These are phyloP conservation scores for Tubosaeta sp. DNA, from an alignment of 768 basidiomycete species.

Conservation along the genomic window DNA sequence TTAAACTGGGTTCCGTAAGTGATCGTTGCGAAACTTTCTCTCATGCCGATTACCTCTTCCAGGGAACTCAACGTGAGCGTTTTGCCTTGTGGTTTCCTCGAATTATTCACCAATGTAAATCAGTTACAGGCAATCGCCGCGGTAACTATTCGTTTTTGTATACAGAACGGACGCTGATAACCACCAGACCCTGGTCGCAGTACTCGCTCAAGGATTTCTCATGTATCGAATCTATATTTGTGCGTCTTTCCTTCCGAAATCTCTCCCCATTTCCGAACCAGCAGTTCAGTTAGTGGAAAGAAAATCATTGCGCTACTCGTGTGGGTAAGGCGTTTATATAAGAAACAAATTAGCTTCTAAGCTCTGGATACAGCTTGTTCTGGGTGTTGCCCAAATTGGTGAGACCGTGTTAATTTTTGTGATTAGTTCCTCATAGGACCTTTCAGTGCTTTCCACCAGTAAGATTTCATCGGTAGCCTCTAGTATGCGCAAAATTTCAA, in stretches of 20 bases:
- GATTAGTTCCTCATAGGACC: background rate
- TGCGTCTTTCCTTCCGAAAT: background rate
- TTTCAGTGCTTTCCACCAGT: background rate
- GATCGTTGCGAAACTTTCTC: background rate
- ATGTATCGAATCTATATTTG: constrained; percentile 1
- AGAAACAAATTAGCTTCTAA: background rate
- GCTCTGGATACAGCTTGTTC: background rate
- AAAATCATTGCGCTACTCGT: background rate
- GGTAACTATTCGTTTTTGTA: background rate
- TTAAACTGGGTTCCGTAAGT: background rate
- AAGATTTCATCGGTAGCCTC: background rate
- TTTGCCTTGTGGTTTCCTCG: too few species aligned
- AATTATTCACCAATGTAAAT: background rate
- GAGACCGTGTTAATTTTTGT: background rate
- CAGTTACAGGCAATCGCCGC: background rate
- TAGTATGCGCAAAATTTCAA: background rate
- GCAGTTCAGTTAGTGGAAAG: background rate
- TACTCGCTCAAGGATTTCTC: background rate
- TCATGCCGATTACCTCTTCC: too few species aligned
- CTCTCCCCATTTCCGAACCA: too few species aligned
- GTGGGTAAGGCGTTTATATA: background rate
- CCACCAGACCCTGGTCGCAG: background rate
- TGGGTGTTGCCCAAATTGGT: background rate
- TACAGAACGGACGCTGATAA: background rate
- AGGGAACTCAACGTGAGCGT: background rate